A percentile compares a stretch with the other conserved stretches of the same genome.
These are phyloP conservation scores for Mediolabrus comicus DNA, from an alignment of 108 stramenopile genomes.

Conservation along the genomic window DNA sequence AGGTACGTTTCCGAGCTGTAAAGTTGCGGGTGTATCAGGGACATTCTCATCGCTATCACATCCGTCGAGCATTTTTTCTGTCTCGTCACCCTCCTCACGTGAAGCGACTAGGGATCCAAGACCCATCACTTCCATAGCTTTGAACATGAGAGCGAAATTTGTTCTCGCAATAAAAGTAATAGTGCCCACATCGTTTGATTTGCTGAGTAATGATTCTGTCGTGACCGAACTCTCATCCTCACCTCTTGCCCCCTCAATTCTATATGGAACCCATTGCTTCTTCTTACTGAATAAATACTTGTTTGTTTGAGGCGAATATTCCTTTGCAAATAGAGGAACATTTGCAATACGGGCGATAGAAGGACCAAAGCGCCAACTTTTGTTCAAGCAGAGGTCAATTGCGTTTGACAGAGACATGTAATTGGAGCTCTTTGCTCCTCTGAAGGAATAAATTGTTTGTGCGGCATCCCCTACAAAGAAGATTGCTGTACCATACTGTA, in stretches of 20 bases:
- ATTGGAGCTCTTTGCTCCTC: constrained; percentile 41
- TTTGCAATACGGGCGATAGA: constrained; percentile 47
- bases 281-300: background rate
- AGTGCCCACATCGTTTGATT: constrained; percentile 8
- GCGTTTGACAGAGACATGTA: constrained; percentile 22
- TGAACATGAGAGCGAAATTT: constrained; percentile 19
- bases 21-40: background rate
- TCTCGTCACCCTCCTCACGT: background rate
- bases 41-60: background rate
- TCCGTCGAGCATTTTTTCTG: background rate
- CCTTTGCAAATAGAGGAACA: constrained; percentile 28
- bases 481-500: constrained; percentile 27
- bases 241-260: constrained; percentile 21
- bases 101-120: background rate
- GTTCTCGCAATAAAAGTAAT: constrained; percentile 22
- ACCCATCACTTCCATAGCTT: constrained; percentile 27
- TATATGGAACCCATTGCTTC: constrained; percentile 32
- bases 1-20: constrained; percentile 4
- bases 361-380: constrained; percentile 48
- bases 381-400: constrained; percentile 14
- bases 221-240: constrained; percentile 17
- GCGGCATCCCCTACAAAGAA: constrained; percentile 55
- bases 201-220: constrained; percentile 1
- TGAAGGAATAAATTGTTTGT: constrained; percentile 50
- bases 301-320: constrained; percentile 35